A percentile compares a stretch with the other conserved stretches of the same genome.
Conservation (phyloP, 176 grass and related monocot species). For the Aegilops sharonensis region DNA sequence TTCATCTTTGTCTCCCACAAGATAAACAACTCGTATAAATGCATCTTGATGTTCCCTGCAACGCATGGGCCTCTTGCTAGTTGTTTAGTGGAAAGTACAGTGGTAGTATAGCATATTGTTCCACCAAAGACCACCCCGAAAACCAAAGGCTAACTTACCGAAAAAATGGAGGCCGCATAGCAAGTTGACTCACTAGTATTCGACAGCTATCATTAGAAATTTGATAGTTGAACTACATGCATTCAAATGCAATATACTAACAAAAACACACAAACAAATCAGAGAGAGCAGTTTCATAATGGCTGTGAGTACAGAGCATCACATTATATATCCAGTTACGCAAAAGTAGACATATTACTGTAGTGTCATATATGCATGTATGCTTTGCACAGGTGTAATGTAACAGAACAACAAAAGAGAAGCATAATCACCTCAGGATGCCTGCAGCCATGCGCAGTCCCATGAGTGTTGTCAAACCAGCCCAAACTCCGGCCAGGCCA, state of each 20-base stretch:
- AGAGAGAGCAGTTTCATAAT: too few relatives aligned
- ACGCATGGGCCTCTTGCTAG: too few relatives aligned
- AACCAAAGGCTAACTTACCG: not conserved
- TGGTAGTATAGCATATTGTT: not conserved
- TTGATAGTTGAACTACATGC: not conserved
- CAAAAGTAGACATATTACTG: not conserved
- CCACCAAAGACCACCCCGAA: not conserved
- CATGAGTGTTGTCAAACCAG: constrained; percentile 92
- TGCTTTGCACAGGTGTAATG: not conserved
- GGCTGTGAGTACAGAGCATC: too few relatives aligned
- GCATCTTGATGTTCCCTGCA: too few relatives aligned
- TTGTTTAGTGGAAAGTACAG: too few relatives aligned
- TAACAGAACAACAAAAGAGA: constrained; percentile 13
- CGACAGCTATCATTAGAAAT: not conserved
- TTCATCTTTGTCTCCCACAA: too few relatives aligned
- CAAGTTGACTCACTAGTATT: not conserved
- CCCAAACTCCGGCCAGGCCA: constrained; percentile 92
- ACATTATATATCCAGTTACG: not conserved
- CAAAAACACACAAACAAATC: not conserved
- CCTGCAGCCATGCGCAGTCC: constrained; percentile 69
- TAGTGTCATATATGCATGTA: not conserved
- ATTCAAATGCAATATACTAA: not conserved
- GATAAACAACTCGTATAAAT: too few relatives aligned
- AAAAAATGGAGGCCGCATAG: not conserved
- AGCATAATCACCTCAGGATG: constrained; percentile 59